phyloP scores from a whole-genome alignment of 1,284 basidiomycete species.

The Ustilago sp. region DNA sequence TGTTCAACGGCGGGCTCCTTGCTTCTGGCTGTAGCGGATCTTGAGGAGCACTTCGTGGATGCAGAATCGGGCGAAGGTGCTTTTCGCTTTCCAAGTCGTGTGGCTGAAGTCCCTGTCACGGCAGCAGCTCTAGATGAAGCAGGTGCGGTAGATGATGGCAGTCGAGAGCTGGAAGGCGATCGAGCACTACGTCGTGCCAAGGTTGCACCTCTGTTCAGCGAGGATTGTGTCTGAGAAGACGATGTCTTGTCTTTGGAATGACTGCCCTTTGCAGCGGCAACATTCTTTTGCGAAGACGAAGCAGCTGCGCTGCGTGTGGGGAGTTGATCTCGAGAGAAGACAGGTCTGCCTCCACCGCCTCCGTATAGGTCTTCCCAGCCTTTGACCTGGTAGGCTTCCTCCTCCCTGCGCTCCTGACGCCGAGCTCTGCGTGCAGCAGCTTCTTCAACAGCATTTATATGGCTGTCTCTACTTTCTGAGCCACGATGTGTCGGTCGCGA shows the following conservation, averaged over 20 bases:
- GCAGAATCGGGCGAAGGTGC: constrained; percentile 11
- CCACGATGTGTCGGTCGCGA: background rate
- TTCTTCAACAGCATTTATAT: constrained; percentile 2
- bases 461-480: background rate
- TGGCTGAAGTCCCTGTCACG: background rate
- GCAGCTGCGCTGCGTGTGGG: background rate
- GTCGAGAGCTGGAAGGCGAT: constrained; percentile 1
- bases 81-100: constrained; percentile 19
- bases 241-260: background rate
- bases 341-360: constrained; percentile 27
- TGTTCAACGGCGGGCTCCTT: constrained; percentile 4
- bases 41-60: background rate
- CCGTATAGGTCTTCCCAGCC: constrained; percentile 39
- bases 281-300: background rate
- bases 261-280: background rate
- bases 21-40: background rate
- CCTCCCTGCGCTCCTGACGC: constrained; percentile 29
- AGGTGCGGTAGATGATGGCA: constrained; percentile 22
- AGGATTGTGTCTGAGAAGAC: background rate
- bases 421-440: constrained; percentile 19
- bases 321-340: constrained; percentile 9
- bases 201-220: constrained; percentile 3
- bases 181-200: background rate
- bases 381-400: constrained; percentile 28
- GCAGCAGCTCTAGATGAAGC: background rate